Percentiles rank a stretch among this genome's conserved stretches.
These are phyloP conservation scores for Funneliformis mosseae DNA, from an alignment of 192 early-diverging fungal species.

Conservation along the genomic window DNA sequence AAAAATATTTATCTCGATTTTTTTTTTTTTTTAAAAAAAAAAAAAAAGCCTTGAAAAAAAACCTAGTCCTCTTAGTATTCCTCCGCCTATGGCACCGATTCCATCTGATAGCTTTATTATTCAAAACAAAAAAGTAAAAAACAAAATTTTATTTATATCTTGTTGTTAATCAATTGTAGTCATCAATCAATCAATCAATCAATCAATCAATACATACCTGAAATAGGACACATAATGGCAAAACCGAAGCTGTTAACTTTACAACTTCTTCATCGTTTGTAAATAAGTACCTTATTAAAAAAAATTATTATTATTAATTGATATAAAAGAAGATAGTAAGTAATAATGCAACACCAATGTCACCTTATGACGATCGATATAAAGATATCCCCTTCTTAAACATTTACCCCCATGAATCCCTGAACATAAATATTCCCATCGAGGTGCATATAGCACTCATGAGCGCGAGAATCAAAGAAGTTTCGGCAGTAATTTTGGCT, in stretches of 20 bases:
- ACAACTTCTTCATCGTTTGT: conserved; percentile 72
- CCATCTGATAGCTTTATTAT: conserved; percentile 59
- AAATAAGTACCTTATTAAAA: conserved; percentile 51
- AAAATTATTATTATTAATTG: not conserved
- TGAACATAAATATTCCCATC: conserved; percentile 49
- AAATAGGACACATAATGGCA: conserved; percentile 81
- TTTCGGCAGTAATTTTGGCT: conserved; percentile 56
- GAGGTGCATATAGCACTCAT: conserved; percentile 60
- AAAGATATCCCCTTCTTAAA: not conserved
- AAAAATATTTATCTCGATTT: too few species aligned
- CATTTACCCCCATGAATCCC: conserved; percentile 63
- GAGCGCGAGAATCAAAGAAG: conserved; percentile 53
- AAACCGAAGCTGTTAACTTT: conserved; percentile 65
- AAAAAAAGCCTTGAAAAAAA: not conserved
- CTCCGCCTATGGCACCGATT: conserved; percentile 62
- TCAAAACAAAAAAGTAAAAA: too few species aligned
- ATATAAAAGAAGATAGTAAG: not conserved
- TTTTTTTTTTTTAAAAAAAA: not conserved
- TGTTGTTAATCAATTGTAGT: not conserved
- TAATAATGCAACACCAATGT: not conserved
- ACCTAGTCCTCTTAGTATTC: conserved; percentile 66
- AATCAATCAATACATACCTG: conserved; percentile 42
- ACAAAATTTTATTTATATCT: not conserved
- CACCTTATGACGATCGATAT: not conserved
- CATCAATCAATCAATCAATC: not conserved